Evolutionary conservation across 768 basidiomycete species (phyloP), one percentile per base, ranked within the genome.

Genomic region (Mycena kentingensis): DNA sequence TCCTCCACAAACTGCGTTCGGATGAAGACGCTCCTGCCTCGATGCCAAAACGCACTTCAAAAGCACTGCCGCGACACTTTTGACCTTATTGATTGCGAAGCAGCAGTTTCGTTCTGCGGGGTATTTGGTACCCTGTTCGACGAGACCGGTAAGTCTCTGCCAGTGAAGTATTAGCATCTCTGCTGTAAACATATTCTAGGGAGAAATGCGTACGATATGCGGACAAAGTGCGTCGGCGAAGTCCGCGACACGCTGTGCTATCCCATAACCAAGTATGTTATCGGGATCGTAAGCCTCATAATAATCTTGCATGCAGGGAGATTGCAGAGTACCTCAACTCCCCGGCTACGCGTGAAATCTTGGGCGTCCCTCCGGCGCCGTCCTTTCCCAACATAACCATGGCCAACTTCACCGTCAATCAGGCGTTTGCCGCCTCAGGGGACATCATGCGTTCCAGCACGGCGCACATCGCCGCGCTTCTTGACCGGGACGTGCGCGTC

Each of bases 311-410:
- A 21, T 54, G 25, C 19, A 82, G 80, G 54, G 58, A 72, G 48
- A 79, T 85, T 49, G 50, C 57, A 1, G 65, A 65, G 1, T 86
- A 78, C 66, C 77, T 87, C 46, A 73, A 80, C 63, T 69, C 71
- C 24, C 71, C 77, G 0, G 70, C 74, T 25, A 73, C 79, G 26
- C 79, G 79, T 16, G 42, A 58, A 0, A 60, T 63, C 4, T 72
- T 87, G 10, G 85, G 85, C 37, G 79, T 84, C 22, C n/a, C 55
- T 5, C 58, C 69, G 19, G 18, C 55, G 6, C 59, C 69, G 0
- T 42, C 54, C 4, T 67, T 68, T 39, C 53, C 43, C 6, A 75
- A 76, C 42, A 81, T 76, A 58, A 64, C 68, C 15, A 63, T 69
- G 37, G 76, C 75, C 62, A 71, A 69, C 13, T 42, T 61, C 39